These are phyloP conservation scores for Senecio squalidus DNA, from an alignment of 140 eudicot genomes.

Conservation along the genomic window DNA sequence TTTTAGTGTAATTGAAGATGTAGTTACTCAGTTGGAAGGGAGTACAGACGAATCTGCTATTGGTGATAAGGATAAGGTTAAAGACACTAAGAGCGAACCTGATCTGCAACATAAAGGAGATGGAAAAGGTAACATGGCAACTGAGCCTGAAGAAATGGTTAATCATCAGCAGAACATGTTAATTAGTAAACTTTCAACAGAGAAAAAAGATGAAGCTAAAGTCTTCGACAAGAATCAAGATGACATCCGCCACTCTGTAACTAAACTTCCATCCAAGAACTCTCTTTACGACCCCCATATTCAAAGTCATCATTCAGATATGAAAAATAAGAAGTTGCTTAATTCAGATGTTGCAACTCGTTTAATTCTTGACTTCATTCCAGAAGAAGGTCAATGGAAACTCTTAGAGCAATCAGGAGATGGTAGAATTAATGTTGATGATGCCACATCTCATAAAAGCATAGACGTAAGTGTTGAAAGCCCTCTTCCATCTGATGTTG, in stretches of 20 bases:
- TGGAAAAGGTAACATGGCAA: constrained; percentile 8
- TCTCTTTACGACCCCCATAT: constrained; percentile 40
- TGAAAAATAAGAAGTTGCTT: constrained; percentile 24
- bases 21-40: constrained; percentile 83
- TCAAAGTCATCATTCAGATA: constrained; percentile 32
- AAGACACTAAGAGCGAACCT: constrained; percentile 21
- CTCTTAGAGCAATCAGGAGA: constrained; percentile 51
- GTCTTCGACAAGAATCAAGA: constrained; percentile 18
- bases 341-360: constrained; percentile 40
- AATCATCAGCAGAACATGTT: constrained; percentile 16
- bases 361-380: constrained; percentile 58
- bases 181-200: constrained; percentile 14
- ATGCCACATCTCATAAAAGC: constrained; percentile 8
- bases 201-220: constrained; percentile 20
- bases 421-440: constrained; percentile 22
- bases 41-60: constrained; percentile 31
- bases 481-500: constrained; percentile 16
- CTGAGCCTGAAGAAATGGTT: constrained; percentile 17
- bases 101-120: constrained; percentile 24
- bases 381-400: constrained; percentile 79
- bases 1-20: constrained; percentile 77
- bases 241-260: constrained; percentile 17
- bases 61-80: constrained; percentile 11
- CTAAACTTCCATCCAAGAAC: constrained; percentile 35
- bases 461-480: not conserved